Conservation (phyloP, 441 rosid genomes). For the Syzygium malaccense region DNA sequence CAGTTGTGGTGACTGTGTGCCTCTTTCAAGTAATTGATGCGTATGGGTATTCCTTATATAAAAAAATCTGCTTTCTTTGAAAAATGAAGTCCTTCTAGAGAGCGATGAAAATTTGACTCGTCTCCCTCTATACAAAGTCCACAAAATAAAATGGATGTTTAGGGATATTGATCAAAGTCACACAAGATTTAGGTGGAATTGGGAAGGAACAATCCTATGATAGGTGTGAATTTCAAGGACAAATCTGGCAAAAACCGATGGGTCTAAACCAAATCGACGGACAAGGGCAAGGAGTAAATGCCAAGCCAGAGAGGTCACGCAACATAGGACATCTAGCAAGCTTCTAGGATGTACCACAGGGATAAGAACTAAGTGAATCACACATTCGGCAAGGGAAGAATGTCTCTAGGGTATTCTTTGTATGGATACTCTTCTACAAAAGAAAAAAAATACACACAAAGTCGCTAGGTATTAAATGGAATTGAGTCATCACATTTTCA, state of each 20-base stretch:
- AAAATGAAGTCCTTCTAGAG: background rate
- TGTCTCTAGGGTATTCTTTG: background rate
- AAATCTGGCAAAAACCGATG: background rate
- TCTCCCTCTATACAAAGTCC: background rate
- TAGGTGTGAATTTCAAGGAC: background rate
- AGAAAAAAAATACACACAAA: background rate
- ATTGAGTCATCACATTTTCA: background rate
- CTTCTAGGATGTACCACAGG: background rate
- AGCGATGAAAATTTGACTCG: background rate
- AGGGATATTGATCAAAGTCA: background rate
- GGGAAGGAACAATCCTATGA: background rate
- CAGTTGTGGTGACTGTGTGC: background rate
- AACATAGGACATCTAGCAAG: background rate
- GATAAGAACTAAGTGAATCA: background rate
- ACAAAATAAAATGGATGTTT: background rate
- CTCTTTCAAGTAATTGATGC: background rate
- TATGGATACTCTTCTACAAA: background rate
- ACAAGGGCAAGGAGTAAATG: background rate
- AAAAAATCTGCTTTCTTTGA: background rate
- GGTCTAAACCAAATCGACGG: background rate
- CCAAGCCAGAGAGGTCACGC: rapidly evolving
- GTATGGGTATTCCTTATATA: background rate
- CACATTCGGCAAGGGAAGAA: background rate
- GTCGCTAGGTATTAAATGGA: background rate
- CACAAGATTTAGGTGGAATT: background rate